Evolutionary conservation across 306 rosid species (phyloP), one percentile per base, ranked within the genome.

Genomic region (Adenanthera pavonina): DNA sequence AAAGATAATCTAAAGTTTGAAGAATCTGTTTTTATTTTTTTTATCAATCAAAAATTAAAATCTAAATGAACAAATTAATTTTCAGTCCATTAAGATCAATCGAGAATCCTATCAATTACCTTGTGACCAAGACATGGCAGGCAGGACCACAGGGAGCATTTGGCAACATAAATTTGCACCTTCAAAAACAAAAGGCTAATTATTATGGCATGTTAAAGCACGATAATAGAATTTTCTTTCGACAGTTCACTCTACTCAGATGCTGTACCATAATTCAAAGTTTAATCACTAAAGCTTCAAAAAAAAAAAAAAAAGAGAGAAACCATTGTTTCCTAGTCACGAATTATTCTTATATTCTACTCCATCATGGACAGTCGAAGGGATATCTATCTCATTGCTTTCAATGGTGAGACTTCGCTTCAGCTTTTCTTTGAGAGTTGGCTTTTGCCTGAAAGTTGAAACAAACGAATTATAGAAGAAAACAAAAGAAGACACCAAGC

Each of bases 321-420:
- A 76, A 85, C 82, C 57, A 83, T 78, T 67, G 77, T 74, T 78
- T 81, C 80, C 80, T 82, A 76, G 75, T 49, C 52, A 72, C 49
- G 81, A 84, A 81, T 91, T 94, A 91, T 94, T 92, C 82, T 72
- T 77, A 86, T 83, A 72, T 19, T 79, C 85, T 76, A 80, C 83
- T 82, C 75, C 83, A 81, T 72, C 62, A 75, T 66, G 74, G 77
- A 74, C 71, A 79, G n/a, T n/a, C 41, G 33, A 19, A 53, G 4
- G 17, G 16, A 74, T 41, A 41, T 61, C 9, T 40, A 44, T 76
- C 80, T 51, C 82, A 85, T 79, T 57, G 49, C 80, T 81, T 87
- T 91, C 82, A 94, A 89, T 92, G 98, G 83, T 89, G 97, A 85
- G 91, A 83, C 85, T 89, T 89, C 40, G 86, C 88, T 71, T 82